A percentile compares a stretch with the other conserved stretches of the same genome.
These are phyloP conservation scores for Chrysopogon serrulatus DNA, from an alignment of 176 grass and related monocot species.

Conservation along the genomic window DNA sequence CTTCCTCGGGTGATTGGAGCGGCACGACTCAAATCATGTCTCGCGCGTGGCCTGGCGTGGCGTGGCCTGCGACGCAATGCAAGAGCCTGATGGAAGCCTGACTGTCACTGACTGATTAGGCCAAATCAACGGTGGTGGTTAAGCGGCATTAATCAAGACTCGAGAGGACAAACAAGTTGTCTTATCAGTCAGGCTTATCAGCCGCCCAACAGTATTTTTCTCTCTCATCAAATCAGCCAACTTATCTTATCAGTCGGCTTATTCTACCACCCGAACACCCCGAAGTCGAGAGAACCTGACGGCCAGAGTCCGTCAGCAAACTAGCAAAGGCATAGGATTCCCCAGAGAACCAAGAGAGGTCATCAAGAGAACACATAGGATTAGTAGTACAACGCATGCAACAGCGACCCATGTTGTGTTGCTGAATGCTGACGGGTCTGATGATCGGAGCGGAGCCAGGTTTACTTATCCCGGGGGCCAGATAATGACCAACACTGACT, in stretches of 20 bases:
- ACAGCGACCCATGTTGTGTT: not conserved
- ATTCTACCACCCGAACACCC: too few species aligned
- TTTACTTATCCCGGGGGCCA: too few species aligned
- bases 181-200: too few species aligned
- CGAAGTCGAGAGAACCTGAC: too few species aligned
- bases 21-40: not conserved
- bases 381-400: not conserved
- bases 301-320: not conserved
- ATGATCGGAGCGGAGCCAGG: too few species aligned
- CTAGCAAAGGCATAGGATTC: not conserved
- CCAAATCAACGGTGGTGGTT: not conserved
- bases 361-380: not conserved
- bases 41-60: not conserved
- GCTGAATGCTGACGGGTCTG: not conserved
- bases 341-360: not conserved
- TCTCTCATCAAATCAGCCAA: too few species aligned
- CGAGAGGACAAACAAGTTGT: too few species aligned
- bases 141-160: not conserved
- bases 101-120: not conserved
- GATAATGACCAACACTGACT: conserved; percentile 6
- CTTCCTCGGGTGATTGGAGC: not conserved
- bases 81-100: not conserved
- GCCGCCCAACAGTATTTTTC: too few species aligned
- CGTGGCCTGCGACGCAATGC: not conserved
- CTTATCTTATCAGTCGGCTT: too few species aligned